Conservation (phyloP, 1,284 basidiomycete species). For the Malassezia yamatoensis region DNA sequence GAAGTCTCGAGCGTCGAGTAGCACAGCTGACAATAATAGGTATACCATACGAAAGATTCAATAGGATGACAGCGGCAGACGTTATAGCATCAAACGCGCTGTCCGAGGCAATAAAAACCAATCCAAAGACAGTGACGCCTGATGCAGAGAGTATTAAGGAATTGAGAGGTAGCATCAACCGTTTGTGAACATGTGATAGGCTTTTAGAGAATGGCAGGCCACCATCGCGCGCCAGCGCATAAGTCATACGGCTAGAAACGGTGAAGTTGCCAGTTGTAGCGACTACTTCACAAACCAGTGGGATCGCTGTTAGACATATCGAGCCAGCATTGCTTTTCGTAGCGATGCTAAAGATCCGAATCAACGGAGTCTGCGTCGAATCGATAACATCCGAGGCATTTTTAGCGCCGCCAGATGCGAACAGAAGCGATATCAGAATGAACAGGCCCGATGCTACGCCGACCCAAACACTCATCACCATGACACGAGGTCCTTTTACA, state of each 20-base stretch:
- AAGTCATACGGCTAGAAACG: constrained; percentile 60
- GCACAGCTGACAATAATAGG: constrained; percentile 41
- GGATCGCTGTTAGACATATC: constrained; percentile 54
- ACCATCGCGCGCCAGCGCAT: constrained; percentile 62
- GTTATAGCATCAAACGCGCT: constrained; percentile 52
- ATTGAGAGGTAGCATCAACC: constrained; percentile 40
- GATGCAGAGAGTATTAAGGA: constrained; percentile 57
- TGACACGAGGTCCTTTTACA: constrained; percentile 56
- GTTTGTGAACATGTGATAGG: constrained; percentile 53
- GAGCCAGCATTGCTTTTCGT: constrained; percentile 58
- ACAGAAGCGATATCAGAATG: constrained; percentile 61
- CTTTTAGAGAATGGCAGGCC: constrained; percentile 57
- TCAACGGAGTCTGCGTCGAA: constrained; percentile 57
- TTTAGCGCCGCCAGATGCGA: constrained; percentile 53
- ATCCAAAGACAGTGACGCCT: constrained; percentile 47
- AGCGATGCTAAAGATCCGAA: constrained; percentile 60
- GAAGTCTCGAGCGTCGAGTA: neutral
- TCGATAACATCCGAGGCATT: constrained; percentile 55
- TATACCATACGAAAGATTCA: constrained; percentile 50
- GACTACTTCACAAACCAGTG: constrained; percentile 49
- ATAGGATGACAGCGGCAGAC: constrained; percentile 50
- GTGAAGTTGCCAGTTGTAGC: constrained; percentile 40
- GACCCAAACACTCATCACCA: constrained; percentile 59
- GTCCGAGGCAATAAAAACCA: constrained; percentile 54
- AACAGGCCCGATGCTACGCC: constrained; percentile 56